Evolutionary conservation across 139 green algal species (phyloP), one percentile per base, ranked within the genome.

Genomic region (Auxenochlorella pyrenoidosa): DNA sequence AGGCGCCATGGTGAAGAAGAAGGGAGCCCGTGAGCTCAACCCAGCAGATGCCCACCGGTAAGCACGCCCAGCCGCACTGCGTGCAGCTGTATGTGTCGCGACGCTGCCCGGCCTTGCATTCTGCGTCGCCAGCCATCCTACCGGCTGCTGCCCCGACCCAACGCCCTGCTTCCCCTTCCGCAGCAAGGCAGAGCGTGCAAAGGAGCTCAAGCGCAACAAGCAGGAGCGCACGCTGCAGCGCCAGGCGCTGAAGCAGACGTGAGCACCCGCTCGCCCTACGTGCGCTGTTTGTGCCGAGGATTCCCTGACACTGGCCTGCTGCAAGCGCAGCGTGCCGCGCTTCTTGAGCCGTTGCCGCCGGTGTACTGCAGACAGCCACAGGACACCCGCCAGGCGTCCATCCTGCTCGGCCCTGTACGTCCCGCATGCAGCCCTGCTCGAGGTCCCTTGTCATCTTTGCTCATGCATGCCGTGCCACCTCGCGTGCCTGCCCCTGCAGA

Each of bases 161-260:
- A 38, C 26, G 5, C 65, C 54, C 18, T 63, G 15, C 2, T 24
- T 24, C 54, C 12, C 16, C 54, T 24, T 2, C 54, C 87, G 91
- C 76, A 93, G 92, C 32, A 97, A 97, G 88, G 82, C 92, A 87
- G 90, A 97, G 90, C 90, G 94, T 15, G 94, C 94, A 47, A 97
- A 97, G 75, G 94, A 98, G 90, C 93, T 98, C 38, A 66, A 82
- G 26, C 86, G 95, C 28, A 98, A 98, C 85, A 98, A 97, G 86
- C 93, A 96, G 60, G 96, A 98, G 92, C 89, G 96, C 10, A 94
- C 96, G 75, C 95, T 96, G 77, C 94, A 96, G 30, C 86, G 96
- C 0, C 95, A 97, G 40, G 95, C 93, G 0, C 85, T 84, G 6
- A 68, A 58, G 41, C 87, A 90, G 36, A 43, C 36, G 87, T 90